phyloP scores from a whole-genome alignment of 176 grass and related monocot species.

The Olyra latifolia region DNA sequence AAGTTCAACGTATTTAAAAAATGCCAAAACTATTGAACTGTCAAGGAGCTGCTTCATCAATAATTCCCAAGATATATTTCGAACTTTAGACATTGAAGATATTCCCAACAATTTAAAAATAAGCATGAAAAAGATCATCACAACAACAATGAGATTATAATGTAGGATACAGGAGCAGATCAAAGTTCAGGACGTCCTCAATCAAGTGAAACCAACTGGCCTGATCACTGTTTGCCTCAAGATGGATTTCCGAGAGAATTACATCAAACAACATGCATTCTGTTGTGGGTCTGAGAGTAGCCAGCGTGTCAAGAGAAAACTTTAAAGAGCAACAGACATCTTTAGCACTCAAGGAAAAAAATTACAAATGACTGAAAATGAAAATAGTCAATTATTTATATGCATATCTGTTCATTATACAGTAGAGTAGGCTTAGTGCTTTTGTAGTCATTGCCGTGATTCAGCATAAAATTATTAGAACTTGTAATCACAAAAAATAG shows the following conservation, averaged over 20 bases:
- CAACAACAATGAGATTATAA: slow-evolving; percentile 20
- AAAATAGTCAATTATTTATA: slow-evolving; percentile 15
- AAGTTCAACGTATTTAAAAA: slow-evolving; percentile 34
- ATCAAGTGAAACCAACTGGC: slow-evolving; percentile 49
- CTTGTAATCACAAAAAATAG: not conserved
- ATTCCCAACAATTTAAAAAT: slow-evolving; percentile 11
- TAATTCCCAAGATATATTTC: slow-evolving; percentile 26
- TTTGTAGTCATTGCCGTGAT: not conserved
- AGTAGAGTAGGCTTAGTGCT: not conserved
- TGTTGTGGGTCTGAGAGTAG: slow-evolving; percentile 29
- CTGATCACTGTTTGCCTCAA: slow-evolving; percentile 42
- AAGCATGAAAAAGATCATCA: slow-evolving; percentile 15
- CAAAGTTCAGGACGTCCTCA: slow-evolving; percentile 42
- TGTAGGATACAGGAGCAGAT: slow-evolving; percentile 70
- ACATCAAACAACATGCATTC: slow-evolving; percentile 49
- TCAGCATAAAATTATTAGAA: slow-evolving; percentile 12
- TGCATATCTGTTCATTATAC: slow-evolving; percentile 3
- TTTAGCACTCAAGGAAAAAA: slow-evolving; percentile 22
- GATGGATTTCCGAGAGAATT: slow-evolving; percentile 42
- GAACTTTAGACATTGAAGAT: slow-evolving; percentile 6
- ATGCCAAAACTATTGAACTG: slow-evolving; percentile 47
- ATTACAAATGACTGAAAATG: slow-evolving; percentile 4
- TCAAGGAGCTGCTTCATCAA: slow-evolving; percentile 66
- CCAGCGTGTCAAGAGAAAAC: slow-evolving; percentile 45
- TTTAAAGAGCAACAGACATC: slow-evolving; percentile 20